Evolutionary conservation across 1,139 yeast species (phyloP), one percentile per base, ranked within the genome.

Genomic region (Candida sojae): DNA sequence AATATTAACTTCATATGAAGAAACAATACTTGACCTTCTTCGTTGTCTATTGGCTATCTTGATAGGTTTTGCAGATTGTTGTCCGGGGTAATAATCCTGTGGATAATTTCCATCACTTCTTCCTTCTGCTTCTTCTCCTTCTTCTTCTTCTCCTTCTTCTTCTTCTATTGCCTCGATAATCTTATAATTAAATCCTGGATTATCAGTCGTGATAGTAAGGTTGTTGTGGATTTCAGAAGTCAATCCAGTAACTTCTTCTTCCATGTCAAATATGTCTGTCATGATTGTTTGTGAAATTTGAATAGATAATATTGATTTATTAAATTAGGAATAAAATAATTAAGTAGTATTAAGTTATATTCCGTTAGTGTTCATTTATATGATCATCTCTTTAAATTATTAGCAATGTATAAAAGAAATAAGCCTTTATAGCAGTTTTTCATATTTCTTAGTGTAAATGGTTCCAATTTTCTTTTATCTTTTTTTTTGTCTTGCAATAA

Each of bases 11-110:
- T 56, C 58, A 39, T 56, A 56, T 3, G 59, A 57, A 6, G 59
- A 53, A 6, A 59, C 60, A 13, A 56, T 56, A 2, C 61, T 57
- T 26, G 58, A 56, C 35, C 53, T 51, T 33, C 62, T 44, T 12
- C 60, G 50, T 28, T 48, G 54, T 26, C 47, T 51, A 10, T 21
- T 35, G 5, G 17, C 33, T 1, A 47, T 49, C 11, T 43, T 44
- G 10, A 53, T 53, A 6, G 58, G 57, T 23, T 26, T 48, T 4
- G 48, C 39, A 25, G 43, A 23, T 25, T 25, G 26, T 13, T 45
- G 32, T 6, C 13, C 33, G 26, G 50, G 56, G 46, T 36, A 48
- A 41, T 44, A 52, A 38, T 43, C 44, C n/a, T 35, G 12, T 36
- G 51, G 48, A 8, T 45, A 17, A 17, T 17, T 17, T 17, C 21